A percentile compares a stretch with the other conserved stretches of the same genome.
These are phyloP conservation scores for Laguncularia racemosa DNA, from an alignment of 345 rosid species.

Conservation along the genomic window DNA sequence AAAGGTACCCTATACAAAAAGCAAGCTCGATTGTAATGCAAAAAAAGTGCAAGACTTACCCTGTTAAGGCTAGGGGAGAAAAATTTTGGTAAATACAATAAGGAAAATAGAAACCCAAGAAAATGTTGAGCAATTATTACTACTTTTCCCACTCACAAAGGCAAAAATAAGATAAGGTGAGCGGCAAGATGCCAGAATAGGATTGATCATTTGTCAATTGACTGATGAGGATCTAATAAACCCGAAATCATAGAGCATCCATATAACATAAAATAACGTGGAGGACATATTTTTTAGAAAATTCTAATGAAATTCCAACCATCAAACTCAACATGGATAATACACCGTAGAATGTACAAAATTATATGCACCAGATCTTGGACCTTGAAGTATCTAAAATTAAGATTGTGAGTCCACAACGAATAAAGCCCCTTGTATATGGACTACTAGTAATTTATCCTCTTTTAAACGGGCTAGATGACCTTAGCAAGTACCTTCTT, in stretches of 20 bases:
- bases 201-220: conserved; percentile 40
- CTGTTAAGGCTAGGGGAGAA: conserved; percentile 71
- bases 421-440: conserved; percentile 92
- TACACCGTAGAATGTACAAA: conserved; percentile 55
- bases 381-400: conserved; percentile 68
- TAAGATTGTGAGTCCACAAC: conserved; percentile 68
- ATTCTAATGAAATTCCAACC: conserved; percentile 76
- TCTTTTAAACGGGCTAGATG: conserved; percentile 62
- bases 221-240: conserved; percentile 83
- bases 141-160: conserved; percentile 38
- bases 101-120: conserved; percentile 21
- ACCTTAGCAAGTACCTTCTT: conserved; percentile 76
- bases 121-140: conserved; percentile 23
- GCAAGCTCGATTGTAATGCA: conserved; percentile 89
- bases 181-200: conserved; percentile 18
- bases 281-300: conserved; percentile 59
- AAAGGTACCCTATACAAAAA: conserved; percentile 97
- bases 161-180: conserved; percentile 22
- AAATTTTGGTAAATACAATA: conserved; percentile 15
- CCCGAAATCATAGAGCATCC: conserved; percentile 50
- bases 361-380: conserved; percentile 54
- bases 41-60: conserved; percentile 82
- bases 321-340: conserved; percentile 64
- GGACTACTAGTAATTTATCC: conserved; percentile 87
- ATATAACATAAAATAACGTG: conserved; percentile 42